phyloP scores from a whole-genome alignment of 257 asterid genomes.

The Coffea canephora region DNA sequence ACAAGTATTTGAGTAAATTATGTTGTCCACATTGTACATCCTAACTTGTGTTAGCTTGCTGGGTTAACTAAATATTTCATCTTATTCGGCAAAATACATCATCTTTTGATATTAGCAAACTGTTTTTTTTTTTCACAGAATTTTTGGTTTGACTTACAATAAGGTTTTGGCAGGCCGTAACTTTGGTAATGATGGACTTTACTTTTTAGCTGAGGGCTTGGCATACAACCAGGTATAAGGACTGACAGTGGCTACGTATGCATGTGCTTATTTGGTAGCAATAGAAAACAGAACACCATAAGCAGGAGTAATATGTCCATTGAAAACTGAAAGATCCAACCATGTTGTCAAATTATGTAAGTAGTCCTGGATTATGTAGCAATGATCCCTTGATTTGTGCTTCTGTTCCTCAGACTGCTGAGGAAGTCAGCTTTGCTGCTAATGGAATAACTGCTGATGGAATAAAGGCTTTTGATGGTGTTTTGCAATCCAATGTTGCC shows the following conservation, averaged over 20 bases:
- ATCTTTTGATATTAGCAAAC: neutral
- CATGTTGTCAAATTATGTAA: neutral
- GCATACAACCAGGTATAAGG: conserved; percentile 79
- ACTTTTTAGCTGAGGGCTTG: conserved; percentile 89
- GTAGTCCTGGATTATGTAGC: conserved; percentile 18
- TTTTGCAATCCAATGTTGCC: conserved; percentile 77
- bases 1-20: neutral
- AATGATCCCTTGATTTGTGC: conserved; percentile 11
- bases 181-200: conserved; percentile 90
- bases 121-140: neutral
- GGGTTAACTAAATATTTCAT: conserved; percentile 14
- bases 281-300: neutral
- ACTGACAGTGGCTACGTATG: neutral
- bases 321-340: neutral
- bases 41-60: neutral
- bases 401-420: conserved; percentile 64
- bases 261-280: neutral
- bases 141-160: conserved; percentile 25
- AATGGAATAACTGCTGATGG: conserved; percentile 93
- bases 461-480: conserved; percentile 88
- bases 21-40: neutral
- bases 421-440: conserved; percentile 91
- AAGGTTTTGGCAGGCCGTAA: conserved; percentile 63
- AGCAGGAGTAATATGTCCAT: neutral
- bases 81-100: neutral